phyloP scores from a whole-genome alignment of 352 stramenopile species.

The Globisporangium parvum region DNA sequence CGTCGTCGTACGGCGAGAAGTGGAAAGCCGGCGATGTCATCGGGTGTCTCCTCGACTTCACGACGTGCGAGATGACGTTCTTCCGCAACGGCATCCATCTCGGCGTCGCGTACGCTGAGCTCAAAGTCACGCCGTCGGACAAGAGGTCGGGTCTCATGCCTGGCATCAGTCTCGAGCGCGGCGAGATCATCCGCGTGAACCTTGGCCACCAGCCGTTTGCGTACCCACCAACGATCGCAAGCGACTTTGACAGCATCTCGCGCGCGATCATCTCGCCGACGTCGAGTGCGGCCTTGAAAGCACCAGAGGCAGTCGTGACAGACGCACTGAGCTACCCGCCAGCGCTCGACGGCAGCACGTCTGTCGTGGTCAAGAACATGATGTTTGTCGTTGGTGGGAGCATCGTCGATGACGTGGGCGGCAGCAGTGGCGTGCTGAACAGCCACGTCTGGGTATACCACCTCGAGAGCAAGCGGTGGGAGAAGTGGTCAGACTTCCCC shows the following conservation, averaged over 20 bases:
- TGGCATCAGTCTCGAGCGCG: conserved; percentile 80
- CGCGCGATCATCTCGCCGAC: conserved; percentile 43
- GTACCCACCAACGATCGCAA: conserved; percentile 51
- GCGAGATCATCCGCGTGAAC: conserved; percentile 85
- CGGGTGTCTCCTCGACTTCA: conserved; percentile 85
- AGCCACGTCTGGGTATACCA: conserved; percentile 68
- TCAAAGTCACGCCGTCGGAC: conserved; percentile 44
- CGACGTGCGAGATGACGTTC: conserved; percentile 78
- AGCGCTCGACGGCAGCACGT: conserved; percentile 47
- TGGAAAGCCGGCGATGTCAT: conserved; percentile 91
- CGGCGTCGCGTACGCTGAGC: conserved; percentile 66
- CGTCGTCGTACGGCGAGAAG: conserved; percentile 84
- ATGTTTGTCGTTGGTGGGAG: conserved; percentile 77
- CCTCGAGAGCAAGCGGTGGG: conserved; percentile 46
- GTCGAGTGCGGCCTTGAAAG: conserved; percentile 30
- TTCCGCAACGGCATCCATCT: conserved; percentile 86
- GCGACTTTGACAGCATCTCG: conserved; percentile 63
- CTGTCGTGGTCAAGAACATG: conserved; percentile 46
- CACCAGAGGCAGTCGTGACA: conserved; percentile 8
- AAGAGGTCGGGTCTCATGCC: conserved; percentile 70
- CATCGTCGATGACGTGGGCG: conserved; percentile 11
- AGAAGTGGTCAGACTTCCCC: conserved; percentile 75
- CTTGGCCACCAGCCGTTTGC: conserved; percentile 75
- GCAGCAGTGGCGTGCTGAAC: conserved; percentile 1
- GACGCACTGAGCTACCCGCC: conserved; percentile 15